These are phyloP conservation scores for Bryoerythrophyllum caledonicum DNA, from an alignment of 225 moss, liverwort and hornwort species.

Conservation along the genomic window DNA sequence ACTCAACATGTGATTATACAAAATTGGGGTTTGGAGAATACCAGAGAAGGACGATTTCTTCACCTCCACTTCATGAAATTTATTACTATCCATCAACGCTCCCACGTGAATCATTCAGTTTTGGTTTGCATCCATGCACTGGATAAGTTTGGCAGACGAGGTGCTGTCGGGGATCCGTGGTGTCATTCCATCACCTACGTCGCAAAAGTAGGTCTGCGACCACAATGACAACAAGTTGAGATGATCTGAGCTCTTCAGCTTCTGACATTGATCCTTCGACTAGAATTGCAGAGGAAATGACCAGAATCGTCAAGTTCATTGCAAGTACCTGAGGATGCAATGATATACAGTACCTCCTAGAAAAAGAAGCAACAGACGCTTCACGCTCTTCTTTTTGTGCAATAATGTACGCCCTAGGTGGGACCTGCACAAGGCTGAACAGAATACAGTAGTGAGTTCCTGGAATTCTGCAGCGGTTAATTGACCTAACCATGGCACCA, in stretches of 20 bases:
- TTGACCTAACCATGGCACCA: not conserved
- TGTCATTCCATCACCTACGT: too few species aligned
- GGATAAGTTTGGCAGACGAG: too few species aligned
- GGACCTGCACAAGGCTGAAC: not conserved
- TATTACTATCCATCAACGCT: too few species aligned
- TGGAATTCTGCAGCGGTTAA: slow-evolving; percentile 1
- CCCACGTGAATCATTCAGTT: not conserved
- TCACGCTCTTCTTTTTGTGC: not conserved
- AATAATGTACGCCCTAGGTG: not conserved
- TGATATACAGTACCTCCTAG: not conserved
- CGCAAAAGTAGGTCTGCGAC: too few species aligned
- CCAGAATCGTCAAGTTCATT: not conserved
- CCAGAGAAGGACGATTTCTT: slow-evolving; percentile 20
- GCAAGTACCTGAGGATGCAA: not conserved
- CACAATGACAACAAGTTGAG: not conserved
- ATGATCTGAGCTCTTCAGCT: too few species aligned
- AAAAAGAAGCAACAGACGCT: not conserved
- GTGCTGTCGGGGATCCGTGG: too few species aligned
- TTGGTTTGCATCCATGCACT: too few species aligned
- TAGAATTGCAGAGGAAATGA: not conserved
- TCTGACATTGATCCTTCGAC: not conserved
- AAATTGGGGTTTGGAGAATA: slow-evolving; percentile 7
- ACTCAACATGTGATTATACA: not conserved
- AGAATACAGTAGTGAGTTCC: not conserved
- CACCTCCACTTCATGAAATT: slow-evolving; percentile 7